phyloP scores from a whole-genome alignment of 108 stramenopile species.

The Fragilaria radians region DNA sequence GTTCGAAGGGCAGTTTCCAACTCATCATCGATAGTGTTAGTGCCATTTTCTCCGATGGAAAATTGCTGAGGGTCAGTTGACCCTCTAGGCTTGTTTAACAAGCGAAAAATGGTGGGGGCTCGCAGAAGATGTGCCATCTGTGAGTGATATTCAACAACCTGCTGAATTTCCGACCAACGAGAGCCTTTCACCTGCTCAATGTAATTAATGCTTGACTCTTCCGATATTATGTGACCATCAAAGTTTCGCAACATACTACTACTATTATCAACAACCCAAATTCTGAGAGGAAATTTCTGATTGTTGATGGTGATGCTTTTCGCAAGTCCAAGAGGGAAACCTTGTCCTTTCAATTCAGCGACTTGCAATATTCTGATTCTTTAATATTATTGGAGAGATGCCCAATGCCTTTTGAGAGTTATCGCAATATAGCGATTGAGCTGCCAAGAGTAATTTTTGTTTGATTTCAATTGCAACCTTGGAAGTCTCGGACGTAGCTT shows the following conservation, averaged over 20 bases:
- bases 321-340: conserved; percentile 30
- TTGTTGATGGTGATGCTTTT: conserved; percentile 21
- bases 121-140: conserved; percentile 49
- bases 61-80: conserved; percentile 43
- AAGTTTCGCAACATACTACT: conserved; percentile 63
- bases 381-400: no score
- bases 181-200: conserved; percentile 32
- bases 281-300: conserved; percentile 12
- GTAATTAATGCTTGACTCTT: conserved; percentile 9
- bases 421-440: conserved; percentile 21
- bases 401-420: not conserved
- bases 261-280: conserved; percentile 61
- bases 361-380: no score
- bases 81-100: conserved; percentile 55
- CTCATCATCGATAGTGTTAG: conserved; percentile 25
- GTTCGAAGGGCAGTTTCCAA: conserved; percentile 16
- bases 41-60: conserved; percentile 23
- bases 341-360: conserved; percentile 19
- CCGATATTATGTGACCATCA: conserved; percentile 47
- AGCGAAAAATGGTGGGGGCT: conserved; percentile 46
- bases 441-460: conserved; percentile 55
- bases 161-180: conserved; percentile 63
- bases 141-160: conserved; percentile 56
- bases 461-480: conserved; percentile 79
- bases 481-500: conserved; percentile 50